Conservation (phyloP, 1,284 basidiomycete genomes). For the Dichomitus squalens region DNA sequence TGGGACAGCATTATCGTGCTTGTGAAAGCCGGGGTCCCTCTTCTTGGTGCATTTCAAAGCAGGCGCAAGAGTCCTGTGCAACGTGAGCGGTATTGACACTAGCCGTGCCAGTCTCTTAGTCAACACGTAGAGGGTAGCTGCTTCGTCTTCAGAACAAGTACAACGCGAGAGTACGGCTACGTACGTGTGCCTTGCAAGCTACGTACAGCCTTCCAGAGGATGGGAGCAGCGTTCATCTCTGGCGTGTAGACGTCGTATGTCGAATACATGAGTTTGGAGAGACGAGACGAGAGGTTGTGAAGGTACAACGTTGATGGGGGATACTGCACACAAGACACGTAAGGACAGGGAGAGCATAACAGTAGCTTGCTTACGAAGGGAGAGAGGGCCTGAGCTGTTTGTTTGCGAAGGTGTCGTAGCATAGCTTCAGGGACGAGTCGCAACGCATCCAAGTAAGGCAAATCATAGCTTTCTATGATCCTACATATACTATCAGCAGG, state of each 20-base stretch:
- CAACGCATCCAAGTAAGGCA: constrained; percentile 84
- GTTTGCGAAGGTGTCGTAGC: constrained; percentile 69
- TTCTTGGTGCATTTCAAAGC: constrained; percentile 38
- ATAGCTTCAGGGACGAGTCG: constrained; percentile 67
- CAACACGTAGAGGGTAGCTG: constrained; percentile 66
- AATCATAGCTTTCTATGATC: constrained; percentile 68
- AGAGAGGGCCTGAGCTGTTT: constrained; percentile 64
- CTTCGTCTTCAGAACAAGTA: not conserved
- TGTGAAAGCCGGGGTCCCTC: constrained; percentile 49
- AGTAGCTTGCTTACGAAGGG: constrained; percentile 55
- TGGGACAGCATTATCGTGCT: constrained; percentile 68
- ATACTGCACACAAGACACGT: constrained; percentile 43
- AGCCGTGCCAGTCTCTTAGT: constrained; percentile 60
- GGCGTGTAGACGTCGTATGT: constrained; percentile 70
- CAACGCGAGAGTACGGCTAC: constrained; percentile 32
- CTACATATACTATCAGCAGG: constrained; percentile 37
- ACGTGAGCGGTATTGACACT: constrained; percentile 60
- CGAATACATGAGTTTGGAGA: constrained; percentile 58
- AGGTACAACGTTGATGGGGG: constrained; percentile 61
- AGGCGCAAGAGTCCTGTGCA: constrained; percentile 58
- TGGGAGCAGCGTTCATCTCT: constrained; percentile 75
- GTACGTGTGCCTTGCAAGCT: constrained; percentile 76
- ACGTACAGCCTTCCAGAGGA: constrained; percentile 81
- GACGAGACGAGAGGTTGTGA: constrained; percentile 62
- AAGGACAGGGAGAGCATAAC: not conserved